phyloP scores from a whole-genome alignment of 306 rosid species.

The Vachellia pachyceras region DNA sequence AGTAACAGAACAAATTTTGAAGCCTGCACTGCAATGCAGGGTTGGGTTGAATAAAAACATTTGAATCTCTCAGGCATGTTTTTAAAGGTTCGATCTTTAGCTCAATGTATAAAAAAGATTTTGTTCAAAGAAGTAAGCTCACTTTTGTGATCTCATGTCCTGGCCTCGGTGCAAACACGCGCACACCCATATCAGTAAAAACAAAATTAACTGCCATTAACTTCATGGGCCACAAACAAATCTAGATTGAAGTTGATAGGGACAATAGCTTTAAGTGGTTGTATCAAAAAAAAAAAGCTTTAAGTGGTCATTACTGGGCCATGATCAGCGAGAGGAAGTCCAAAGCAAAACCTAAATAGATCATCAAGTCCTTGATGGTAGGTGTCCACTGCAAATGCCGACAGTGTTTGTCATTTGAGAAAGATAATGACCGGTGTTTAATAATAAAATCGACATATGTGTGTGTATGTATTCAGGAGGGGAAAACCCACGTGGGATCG shows the following conservation, averaged over 20 bases:
- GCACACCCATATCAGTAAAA: background rate
- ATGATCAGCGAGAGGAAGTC: too few species aligned
- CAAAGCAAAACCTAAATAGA: background rate
- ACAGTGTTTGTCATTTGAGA: background rate
- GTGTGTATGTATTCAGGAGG: too few species aligned
- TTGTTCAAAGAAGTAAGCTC: background rate
- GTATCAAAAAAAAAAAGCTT: too few species aligned
- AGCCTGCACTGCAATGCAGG: background rate
- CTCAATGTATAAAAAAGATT: background rate
- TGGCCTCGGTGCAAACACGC: background rate
- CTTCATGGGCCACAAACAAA: background rate
- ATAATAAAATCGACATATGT: background rate
- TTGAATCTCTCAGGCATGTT: background rate
- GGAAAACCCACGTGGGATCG: conserved; percentile 7
- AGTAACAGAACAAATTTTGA: background rate
- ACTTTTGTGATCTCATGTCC: background rate
- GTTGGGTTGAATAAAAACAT: background rate
- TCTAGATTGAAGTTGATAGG: background rate
- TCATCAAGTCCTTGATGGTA: background rate
- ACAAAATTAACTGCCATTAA: background rate
- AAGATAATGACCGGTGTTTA: background rate
- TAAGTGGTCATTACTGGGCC: background rate
- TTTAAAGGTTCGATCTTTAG: background rate
- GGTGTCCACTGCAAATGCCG: background rate
- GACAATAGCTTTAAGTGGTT: background rate